phyloP scores from a whole-genome alignment of 2,329 filamentous ascomycete species.

The Curvularia hawaiiensis region DNA sequence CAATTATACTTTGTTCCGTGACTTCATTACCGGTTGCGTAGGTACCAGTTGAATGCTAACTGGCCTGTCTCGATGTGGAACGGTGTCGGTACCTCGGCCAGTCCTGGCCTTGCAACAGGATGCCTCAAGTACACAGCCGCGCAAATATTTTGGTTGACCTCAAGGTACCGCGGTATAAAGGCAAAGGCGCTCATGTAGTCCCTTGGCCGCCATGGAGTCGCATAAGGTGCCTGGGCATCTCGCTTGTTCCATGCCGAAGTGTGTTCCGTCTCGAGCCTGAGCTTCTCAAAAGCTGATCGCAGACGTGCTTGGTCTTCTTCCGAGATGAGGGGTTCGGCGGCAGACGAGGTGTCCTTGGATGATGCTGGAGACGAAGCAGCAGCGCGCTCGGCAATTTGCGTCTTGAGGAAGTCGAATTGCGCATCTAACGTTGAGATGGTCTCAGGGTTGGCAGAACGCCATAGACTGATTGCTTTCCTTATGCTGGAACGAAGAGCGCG shows the following conservation, averaged over 20 bases:
- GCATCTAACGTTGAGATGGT: constrained; percentile 52
- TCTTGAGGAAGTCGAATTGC: constrained; percentile 54
- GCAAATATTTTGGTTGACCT: constrained; percentile 97
- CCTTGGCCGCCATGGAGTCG: constrained; percentile 86
- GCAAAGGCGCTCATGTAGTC: constrained; percentile 90
- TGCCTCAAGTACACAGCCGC: constrained; percentile 93
- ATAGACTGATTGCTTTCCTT: constrained; percentile 65
- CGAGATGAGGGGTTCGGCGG: constrained; percentile 31
- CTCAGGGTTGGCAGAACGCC: constrained; percentile 50
- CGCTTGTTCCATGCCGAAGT: constrained; percentile 59
- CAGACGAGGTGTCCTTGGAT: not conserved
- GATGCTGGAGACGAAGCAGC: constrained; percentile 7
- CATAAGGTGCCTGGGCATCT: constrained; percentile 71
- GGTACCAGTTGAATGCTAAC: constrained; percentile 92
- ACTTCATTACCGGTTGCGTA: constrained; percentile 70
- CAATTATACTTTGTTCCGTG: not conserved
- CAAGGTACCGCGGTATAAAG: constrained; percentile 92
- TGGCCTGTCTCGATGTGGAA: constrained; percentile 74
- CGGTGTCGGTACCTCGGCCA: constrained; percentile 77
- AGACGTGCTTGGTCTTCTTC: constrained; percentile 64
- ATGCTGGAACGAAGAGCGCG: constrained; percentile 72
- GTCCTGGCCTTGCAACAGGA: constrained; percentile 82
- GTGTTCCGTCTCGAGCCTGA: constrained; percentile 78
- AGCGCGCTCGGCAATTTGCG: constrained; percentile 27
- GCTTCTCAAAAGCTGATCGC: constrained; percentile 61